These are phyloP conservation scores for Luvunga scandens DNA, from an alignment of 345 rosid species.

Conservation along the genomic window DNA sequence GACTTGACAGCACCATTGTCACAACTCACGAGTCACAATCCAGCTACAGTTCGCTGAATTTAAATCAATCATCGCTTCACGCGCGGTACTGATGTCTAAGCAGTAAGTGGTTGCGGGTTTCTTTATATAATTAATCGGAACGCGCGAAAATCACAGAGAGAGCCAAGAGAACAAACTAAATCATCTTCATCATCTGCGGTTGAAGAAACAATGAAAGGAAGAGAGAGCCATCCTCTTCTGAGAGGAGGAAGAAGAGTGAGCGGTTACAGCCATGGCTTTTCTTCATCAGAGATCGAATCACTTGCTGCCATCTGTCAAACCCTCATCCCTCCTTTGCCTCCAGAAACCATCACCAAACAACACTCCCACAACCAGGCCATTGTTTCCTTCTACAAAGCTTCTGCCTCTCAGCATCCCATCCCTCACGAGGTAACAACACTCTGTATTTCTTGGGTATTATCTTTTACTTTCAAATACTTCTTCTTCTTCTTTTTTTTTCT, in stretches of 20 bases:
- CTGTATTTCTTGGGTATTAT: background rate
- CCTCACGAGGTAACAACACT: slow-evolving; percentile 56
- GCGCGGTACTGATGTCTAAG: no score
- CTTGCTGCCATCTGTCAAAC: slow-evolving; percentile 60
- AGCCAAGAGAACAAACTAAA: no score
- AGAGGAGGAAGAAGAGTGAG: slow-evolving; percentile 34
- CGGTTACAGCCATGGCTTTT: slow-evolving; percentile 61
- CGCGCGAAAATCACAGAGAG: no score
- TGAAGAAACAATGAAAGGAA: background rate
- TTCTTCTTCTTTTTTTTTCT: no score
- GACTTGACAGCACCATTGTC: no score
- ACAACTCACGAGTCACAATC: no score
- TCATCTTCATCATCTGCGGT: no score
- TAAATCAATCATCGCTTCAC: no score
- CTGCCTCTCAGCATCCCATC: slow-evolving; percentile 56
- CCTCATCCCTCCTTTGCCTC: slow-evolving; percentile 56
- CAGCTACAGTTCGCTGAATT: no score
- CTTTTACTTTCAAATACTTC: background rate
- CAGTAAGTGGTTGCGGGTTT: no score
- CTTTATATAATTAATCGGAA: no score
- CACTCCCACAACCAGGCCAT: slow-evolving; percentile 30
- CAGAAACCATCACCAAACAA: slow-evolving; percentile 16
- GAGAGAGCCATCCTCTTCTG: slow-evolving; percentile 51
- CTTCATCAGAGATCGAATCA: slow-evolving; percentile 55
- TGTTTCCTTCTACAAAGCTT: slow-evolving; percentile 39